Base-by-base conservation (phyloP, 257 asterid genomes). In the Haberlea rhodopensis region DNA sequence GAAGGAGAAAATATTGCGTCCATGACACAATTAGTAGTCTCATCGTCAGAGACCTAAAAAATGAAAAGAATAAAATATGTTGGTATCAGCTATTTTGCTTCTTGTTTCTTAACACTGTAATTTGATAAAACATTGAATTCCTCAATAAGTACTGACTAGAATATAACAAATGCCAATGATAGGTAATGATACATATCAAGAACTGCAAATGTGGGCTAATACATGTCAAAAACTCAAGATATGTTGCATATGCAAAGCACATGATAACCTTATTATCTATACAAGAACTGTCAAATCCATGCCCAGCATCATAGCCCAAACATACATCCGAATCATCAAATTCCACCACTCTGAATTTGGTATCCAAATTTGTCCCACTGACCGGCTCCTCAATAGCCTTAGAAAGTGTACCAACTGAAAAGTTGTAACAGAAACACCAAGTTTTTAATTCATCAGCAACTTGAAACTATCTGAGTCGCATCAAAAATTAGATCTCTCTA, bases 1-100 rank as follows among this genome's bases (percentile, higher is more conserved):
- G 88, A 75, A 11, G 97, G 99, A 69, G 99, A 94, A 81, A 94
- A 94, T 76, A 94, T 83, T 75, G 96, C 84, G 18, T 76, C 94
- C 22, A 73, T 67, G 48, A 19, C 79, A 59, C 73, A 77, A 73
- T 76, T 63, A 66, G 66, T 69, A 48, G 71, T 60, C 76, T 66
- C 84, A 76, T 74, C 75, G 26, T 75, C 80, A 67, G 61, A 80
- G 21, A 68, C 82, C 99, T 94, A 70, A 52, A 73, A 25, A 62
- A 65, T 67, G 66, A 66, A 65, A 70, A 75, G 49, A 49, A 70
- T 63, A 46, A 62, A 57, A 54, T 34, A 60, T 27, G 37, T 23
- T 31, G 52, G 11, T 37, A 46, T 37, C 63, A 66, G 62, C 60
- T 51, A 63, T 53, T 34, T 56, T 25, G 43, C 68, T 67, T 66